Percentiles rank a stretch among this genome's conserved stretches.
Conservation (phyloP, 352 stramenopile genomes). For the Pythium periplocum region DNA sequence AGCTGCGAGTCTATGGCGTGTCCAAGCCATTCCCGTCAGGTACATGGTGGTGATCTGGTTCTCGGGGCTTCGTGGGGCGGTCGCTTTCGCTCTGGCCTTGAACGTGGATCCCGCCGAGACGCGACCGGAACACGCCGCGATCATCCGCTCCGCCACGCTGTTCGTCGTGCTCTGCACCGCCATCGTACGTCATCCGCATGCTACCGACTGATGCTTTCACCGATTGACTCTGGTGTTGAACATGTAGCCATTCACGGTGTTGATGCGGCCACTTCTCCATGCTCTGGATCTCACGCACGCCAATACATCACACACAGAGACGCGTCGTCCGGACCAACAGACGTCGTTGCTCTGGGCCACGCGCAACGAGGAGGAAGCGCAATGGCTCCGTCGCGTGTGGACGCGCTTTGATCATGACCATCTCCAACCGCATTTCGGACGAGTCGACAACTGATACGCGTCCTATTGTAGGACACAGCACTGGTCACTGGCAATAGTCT, state of each 20-base stretch:
- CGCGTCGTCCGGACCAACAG: slow-evolving; percentile 9
- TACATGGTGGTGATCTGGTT: slow-evolving; percentile 68
- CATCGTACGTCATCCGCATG: slow-evolving; percentile 15
- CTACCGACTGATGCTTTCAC: not conserved
- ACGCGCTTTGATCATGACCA: slow-evolving; percentile 20
- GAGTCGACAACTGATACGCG: not conserved
- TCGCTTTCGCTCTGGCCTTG: slow-evolving; percentile 19
- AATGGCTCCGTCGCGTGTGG: slow-evolving; percentile 25
- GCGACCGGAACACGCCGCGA: slow-evolving; percentile 10
- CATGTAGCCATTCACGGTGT: slow-evolving; percentile 23
- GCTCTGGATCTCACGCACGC: slow-evolving; percentile 21
- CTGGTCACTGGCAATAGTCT: too few species aligned
- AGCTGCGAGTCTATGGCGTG: slow-evolving; percentile 21
- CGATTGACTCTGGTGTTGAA: slow-evolving; percentile 1
- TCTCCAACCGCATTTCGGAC: slow-evolving; percentile 19
- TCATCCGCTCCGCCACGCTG: slow-evolving; percentile 18
- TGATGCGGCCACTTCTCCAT: slow-evolving; percentile 21
- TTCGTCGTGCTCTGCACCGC: slow-evolving; percentile 24
- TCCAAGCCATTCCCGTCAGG: slow-evolving; percentile 20
- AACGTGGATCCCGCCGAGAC: slow-evolving; percentile 23
- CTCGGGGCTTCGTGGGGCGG: slow-evolving; percentile 63
- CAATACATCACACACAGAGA: slow-evolving; percentile 16
- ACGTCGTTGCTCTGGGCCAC: slow-evolving; percentile 17
- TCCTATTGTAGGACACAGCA: too few species aligned
- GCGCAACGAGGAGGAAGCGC: slow-evolving; percentile 21